Base-by-base conservation (phyloP, 1,284 basidiomycete species). In the Psilocybe mexicana region DNA sequence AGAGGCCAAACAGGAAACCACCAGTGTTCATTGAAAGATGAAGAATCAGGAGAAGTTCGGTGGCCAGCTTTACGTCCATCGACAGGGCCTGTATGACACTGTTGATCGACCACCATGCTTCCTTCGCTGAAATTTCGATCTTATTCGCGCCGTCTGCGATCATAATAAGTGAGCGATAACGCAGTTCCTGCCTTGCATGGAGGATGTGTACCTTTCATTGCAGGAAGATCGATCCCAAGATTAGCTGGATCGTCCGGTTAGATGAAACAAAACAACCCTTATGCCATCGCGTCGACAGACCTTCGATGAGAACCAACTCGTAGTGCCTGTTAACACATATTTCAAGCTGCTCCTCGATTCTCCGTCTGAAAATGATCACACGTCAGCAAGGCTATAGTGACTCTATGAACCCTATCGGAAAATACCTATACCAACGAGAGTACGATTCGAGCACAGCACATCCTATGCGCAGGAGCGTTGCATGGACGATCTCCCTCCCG, bases 21-120 rank as follows among this genome's bases (percentile, higher is more conserved):
- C 71, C 70, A 36, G 63, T 44, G 10, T 72, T 70, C 14, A 72
- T 61, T 3, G 59, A 54, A 4, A 71, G 55, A 54, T 73, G 68
- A 40, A 67, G 30, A 33, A 33, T 33, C 30, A 8, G 4, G 8
- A 33, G 30, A 33, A 33, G 30, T 33, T 33, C 30, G 4, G 30
- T 71, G 1, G 53, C 44, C 11, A 57, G 61, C 6, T 58, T 61
- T 11, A 71, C 38, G 3, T 61, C 40, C 25, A 63, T 54, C 2
- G 58, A 64, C 12, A 61, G 28, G n/a, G 71, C 65, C 1, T 52
- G 43, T 5, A 70, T 52, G 6, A 71, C 49, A 1, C 50, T 28
- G 2, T 66, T 61, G 14, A 72, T 65, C 2, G 69, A 64, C 0
- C 51, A 12, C 71, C 70, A 72, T 0, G 67, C 66, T 12, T 66